Base-by-base conservation (phyloP, 768 basidiomycete genomes). In the Mycena galopus region DNA sequence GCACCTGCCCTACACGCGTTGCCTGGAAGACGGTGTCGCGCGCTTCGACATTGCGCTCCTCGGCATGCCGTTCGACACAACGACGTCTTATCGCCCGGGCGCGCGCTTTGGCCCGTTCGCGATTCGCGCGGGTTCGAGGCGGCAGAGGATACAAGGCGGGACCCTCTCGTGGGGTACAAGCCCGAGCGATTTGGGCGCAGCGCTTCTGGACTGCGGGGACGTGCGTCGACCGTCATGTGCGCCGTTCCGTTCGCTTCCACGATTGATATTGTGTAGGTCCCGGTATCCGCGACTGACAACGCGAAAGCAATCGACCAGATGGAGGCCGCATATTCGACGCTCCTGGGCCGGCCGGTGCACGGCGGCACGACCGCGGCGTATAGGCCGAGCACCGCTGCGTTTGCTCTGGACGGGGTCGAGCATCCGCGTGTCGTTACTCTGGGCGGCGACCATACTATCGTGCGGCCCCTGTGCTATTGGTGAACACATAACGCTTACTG, bases 361-460 rank as follows among this genome's bases (percentile, higher is more conserved):
- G 80, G 81, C 51, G 79, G 76, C 32, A 69, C 67, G 29, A 73
- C 70, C 9, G 78, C 74, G 21, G 63, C 68, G 32, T 67, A 72
- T 47, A 79, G 69, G 35, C 71, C 56, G 25, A 72, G 77, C 10
- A 84, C 83, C 2, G 71, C 80, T 6, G 68, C 75, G 21, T 81
- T 89, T 35, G 84, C 88, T 1, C 84, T 81, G 67, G 90, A 93
- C 74, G 88, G 88, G 6, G 83, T 83, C 65, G 87, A 88, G 72
- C 91, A 93, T 76, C 93, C 93, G 1, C 83, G 89, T 35, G 86
- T 94, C 19, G 77, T 94, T 63, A 87, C 89, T 76, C 78, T 91
- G 12, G 93, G 93, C 1, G 93, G 93, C 1, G 93, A 94, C 76
- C 93, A 93, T 79, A 91, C 92, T 7, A 90, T 93, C 65, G 92